Evolutionary conservation across 352 stramenopile species (phyloP), one percentile per base, ranked within the genome.

Genomic region (Peronospora belbahrii): DNA sequence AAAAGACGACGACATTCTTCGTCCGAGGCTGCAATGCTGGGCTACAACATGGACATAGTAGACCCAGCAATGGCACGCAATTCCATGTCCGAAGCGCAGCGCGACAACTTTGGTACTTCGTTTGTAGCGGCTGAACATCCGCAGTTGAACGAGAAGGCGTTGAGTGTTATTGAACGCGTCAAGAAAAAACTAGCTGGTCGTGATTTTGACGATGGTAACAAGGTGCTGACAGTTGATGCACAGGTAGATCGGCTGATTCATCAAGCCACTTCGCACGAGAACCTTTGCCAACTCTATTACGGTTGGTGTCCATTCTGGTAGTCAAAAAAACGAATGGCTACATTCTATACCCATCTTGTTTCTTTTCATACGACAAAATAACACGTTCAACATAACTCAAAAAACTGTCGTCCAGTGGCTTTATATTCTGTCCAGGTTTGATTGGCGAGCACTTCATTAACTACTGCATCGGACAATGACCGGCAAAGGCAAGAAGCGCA

Each of bases 141-240:
- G 42, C 80, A 94, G 55, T 60, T 94, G 52, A 94, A 91, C 48
- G 83, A 88, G 31, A 91, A 92, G 58, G 95, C 95, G 13, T 62
- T 98, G 27, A 96, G 94, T 47, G 96, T 99, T 38, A 95, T 99
- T 40, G 76, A 94, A 27, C 87, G 97, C 24, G 95, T 99, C n/a
- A 96, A 99, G 67, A 97, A 99, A 63, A 99, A 99, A 60, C 76
- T 99, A 20, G 95, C 86, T 2, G 97, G 97, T 7, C 95, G 94
- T 3, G 97, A 99, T 62, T 99, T 99, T 63, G 80, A 92, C 50
- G 68, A 91, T 44, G 82, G 78, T 42, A 62, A 66, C n/a, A 80
- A 84, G 34, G 67, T 88, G 36, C 70, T 94, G 11, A 86, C 61
- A 2, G 80, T 94, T 25, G 71, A 88, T 24, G 78, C 77, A 14